Percentiles rank a stretch among this genome's conserved stretches.
phyloP scores from a whole-genome alignment of 148 eudicot genomes.

The Tetragonia tetragonoides region DNA sequence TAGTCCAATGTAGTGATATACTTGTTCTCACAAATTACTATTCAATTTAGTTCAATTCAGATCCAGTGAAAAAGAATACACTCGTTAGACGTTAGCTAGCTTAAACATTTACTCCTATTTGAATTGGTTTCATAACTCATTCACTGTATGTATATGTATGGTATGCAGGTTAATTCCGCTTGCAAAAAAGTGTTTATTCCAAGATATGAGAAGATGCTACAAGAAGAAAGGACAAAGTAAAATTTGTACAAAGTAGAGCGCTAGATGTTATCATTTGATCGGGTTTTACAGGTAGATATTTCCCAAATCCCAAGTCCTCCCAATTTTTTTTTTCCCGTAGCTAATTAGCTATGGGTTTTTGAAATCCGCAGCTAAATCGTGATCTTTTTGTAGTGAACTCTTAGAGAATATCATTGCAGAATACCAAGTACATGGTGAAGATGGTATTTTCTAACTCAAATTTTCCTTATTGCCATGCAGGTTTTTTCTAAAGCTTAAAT shows the following conservation, averaged over 20 bases:
- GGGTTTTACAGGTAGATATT: conserved; percentile 21
- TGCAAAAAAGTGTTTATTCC: conserved; percentile 63
- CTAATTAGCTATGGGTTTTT: no score
- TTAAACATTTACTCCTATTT: no score
- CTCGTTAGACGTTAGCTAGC: no score
- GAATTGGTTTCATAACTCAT: neutral
- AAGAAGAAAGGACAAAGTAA: conserved; percentile 55
- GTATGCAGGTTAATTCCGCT: conserved; percentile 60
- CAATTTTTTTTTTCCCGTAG: no score
- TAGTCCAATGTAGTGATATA: no score
- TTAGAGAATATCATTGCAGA: neutral
- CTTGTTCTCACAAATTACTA: no score
- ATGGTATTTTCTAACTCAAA: no score
- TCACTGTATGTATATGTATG: neutral
- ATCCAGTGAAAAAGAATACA: no score
- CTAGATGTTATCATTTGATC: neutral
- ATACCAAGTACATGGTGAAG: no score
- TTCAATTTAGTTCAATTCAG: no score
- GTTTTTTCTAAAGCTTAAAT: neutral
- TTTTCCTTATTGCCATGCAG: conserved; percentile 14
- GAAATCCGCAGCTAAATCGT: no score
- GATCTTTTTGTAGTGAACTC: no score
- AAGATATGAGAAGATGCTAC: conserved; percentile 64
- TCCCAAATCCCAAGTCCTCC: neutral
- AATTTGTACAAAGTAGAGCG: conserved; percentile 15